A percentile compares a stretch with the other conserved stretches of the same genome.
These are phyloP conservation scores for Manihot esculenta DNA, from an alignment of 441 rosid species.

Conservation along the genomic window DNA sequence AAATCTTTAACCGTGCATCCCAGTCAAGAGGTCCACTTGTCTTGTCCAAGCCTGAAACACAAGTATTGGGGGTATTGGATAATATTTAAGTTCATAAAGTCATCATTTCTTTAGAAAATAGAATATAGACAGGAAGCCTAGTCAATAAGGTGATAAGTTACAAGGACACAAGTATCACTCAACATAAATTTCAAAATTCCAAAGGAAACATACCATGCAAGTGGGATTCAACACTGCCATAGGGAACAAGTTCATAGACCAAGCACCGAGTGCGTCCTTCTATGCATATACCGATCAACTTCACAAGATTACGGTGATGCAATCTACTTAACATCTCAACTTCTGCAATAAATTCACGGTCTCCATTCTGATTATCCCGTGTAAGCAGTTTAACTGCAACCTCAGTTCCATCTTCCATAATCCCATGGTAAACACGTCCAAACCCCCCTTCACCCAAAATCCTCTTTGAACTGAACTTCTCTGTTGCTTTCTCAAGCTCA, in stretches of 20 bases:
- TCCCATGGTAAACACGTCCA: constrained; percentile 87
- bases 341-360: constrained; percentile 90
- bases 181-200: not conserved
- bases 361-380: constrained; percentile 77
- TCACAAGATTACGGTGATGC: constrained; percentile 97
- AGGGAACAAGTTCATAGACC: constrained; percentile 80
- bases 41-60: constrained; percentile 52
- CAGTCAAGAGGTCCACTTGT: constrained; percentile 76
- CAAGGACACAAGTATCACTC: not conserved
- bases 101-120: constrained; percentile 10
- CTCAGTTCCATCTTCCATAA: constrained; percentile 72
- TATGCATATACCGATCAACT: constrained; percentile 88
- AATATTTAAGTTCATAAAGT: constrained; percentile 5
- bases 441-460: constrained; percentile 98
- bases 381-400: constrained; percentile 91
- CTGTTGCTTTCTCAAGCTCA: constrained; percentile 84
- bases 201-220: constrained; percentile 73
- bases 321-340: constrained; percentile 96
- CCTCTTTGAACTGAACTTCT: constrained; percentile 73
- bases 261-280: constrained; percentile 81
- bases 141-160: not conserved
- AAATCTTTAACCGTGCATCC: constrained; percentile 93
- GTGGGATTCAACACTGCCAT: constrained; percentile 98
- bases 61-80: constrained; percentile 9
- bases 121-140: not conserved